Evolutionary conservation across 768 basidiomycete species (phyloP).

Genomic region (Suillus placidus): DNA sequence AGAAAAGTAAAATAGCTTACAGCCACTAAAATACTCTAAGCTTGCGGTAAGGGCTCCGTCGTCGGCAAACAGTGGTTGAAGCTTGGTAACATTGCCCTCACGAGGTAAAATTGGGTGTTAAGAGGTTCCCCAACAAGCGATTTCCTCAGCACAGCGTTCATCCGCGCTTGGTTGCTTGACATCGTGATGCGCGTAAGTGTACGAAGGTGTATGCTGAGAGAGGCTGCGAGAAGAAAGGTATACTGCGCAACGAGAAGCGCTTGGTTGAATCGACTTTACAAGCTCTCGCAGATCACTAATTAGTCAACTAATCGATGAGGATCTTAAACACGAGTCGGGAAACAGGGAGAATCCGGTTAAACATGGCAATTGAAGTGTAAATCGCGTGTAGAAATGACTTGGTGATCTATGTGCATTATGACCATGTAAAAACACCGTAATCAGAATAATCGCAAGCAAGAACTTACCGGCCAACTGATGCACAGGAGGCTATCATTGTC

Average conservation of each 20-base stretch:
- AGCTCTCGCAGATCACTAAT: not conserved
- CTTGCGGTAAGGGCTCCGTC: constrained; percentile 11
- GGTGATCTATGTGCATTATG: not conserved
- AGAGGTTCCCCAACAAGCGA: constrained; percentile 16
- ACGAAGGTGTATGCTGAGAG: not conserved
- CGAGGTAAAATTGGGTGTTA: constrained; percentile 22
- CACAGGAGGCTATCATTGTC: not conserved
- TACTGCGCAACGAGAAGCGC: not conserved
- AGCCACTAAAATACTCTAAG: constrained; percentile 18
- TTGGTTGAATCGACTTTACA: not conserved
- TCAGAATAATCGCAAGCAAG: not conserved
- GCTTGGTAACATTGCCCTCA: constrained; percentile 9
- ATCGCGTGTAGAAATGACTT: not conserved
- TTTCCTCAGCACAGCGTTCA: constrained; percentile 3
- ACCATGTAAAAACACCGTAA: not conserved
- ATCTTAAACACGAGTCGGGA: not conserved
- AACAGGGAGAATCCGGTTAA: not conserved
- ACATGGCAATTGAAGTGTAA: not conserved
- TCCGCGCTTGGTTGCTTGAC: constrained; percentile 7
- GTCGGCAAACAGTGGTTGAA: constrained; percentile 20
- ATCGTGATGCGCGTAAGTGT: not conserved
- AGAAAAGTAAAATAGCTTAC: constrained; percentile 14
- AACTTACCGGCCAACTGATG: not conserved
- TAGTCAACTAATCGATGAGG: not conserved
- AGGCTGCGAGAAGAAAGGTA: not conserved